phyloP scores from a whole-genome alignment of 352 stramenopile species.

The Pilasporangium apinafurcum region DNA sequence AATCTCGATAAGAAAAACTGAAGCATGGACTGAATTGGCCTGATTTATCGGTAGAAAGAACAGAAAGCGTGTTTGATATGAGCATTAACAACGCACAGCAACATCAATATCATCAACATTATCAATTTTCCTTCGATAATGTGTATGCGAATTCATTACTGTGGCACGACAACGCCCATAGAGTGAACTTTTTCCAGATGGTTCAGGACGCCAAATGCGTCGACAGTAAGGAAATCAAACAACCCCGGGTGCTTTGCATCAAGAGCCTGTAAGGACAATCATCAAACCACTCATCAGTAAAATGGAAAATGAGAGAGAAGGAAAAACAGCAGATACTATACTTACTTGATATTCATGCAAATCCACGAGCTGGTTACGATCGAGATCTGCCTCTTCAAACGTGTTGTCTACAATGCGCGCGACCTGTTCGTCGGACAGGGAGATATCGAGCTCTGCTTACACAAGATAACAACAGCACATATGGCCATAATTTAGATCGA shows the following conservation, averaged over 20 bases:
- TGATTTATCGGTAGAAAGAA: not conserved
- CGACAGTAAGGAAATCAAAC: constrained; percentile 83
- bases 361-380: constrained; percentile 74
- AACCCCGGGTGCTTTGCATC: constrained; percentile 79
- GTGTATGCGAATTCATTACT: constrained; percentile 8
- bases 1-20: constrained; percentile 29
- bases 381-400: constrained; percentile 76
- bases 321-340: not conserved
- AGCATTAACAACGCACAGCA: not conserved
- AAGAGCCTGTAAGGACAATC: constrained; percentile 45
- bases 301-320: not conserved
- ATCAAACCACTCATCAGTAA: not conserved
- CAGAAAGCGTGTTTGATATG: not conserved
- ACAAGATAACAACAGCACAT: not conserved
- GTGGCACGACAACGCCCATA: constrained; percentile 20
- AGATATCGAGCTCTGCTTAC: constrained; percentile 83
- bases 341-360: constrained; percentile 73
- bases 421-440: constrained; percentile 67
- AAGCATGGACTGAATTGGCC: no score
- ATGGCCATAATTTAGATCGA: constrained; percentile 2
- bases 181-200: constrained; percentile 82
- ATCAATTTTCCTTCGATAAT: not conserved
- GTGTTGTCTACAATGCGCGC: constrained; percentile 76
- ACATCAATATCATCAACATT: no score
- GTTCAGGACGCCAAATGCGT: constrained; percentile 75